These are phyloP conservation scores for Yamadazyma songkhlaensis DNA, from an alignment of 1,139 yeast species.

Conservation along the genomic window DNA sequence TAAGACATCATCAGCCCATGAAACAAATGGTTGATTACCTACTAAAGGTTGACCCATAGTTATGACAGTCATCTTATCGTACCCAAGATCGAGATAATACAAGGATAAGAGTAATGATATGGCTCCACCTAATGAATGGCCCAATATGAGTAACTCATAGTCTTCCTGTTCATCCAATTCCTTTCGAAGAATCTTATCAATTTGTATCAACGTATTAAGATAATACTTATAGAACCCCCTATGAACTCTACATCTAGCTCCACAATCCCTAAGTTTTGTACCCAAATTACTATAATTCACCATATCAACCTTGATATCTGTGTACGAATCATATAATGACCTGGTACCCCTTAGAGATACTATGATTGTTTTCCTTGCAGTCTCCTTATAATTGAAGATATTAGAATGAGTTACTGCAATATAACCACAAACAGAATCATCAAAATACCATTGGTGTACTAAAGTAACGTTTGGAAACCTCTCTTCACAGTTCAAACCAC, in stretches of 20 bases:
- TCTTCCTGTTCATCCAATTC: constrained; percentile 23
- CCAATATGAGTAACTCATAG: constrained; percentile 39
- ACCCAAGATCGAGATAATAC: constrained; percentile 36
- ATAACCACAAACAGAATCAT: constrained; percentile 39
- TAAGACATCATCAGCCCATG: constrained; percentile 35
- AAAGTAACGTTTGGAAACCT: constrained; percentile 41
- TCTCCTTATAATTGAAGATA: constrained; percentile 21
- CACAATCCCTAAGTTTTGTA: constrained; percentile 28
- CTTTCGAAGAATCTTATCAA: constrained; percentile 22
- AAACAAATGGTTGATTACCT: constrained; percentile 40
- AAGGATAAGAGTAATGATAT: constrained; percentile 40
- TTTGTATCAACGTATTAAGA: constrained; percentile 26
- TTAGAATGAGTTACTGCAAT: constrained; percentile 33
- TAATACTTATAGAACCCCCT: constrained; percentile 42
- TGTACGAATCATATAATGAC: constrained; percentile 43
- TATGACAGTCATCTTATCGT: constrained; percentile 30
- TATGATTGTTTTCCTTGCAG: constrained; percentile 29
- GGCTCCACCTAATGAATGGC: constrained; percentile 56
- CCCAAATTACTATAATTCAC: constrained; percentile 26
- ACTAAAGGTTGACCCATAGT: constrained; percentile 54
- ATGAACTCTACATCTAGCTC: constrained; percentile 42
- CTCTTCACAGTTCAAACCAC: constrained; percentile 39
- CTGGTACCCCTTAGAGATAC: constrained; percentile 49
- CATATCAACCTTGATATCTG: constrained; percentile 46
- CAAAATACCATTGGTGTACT: constrained; percentile 46